Evolutionary conservation across 2,329 filamentous ascomycete species (phyloP).

Genomic region (Colletotrichum tabaci): DNA sequence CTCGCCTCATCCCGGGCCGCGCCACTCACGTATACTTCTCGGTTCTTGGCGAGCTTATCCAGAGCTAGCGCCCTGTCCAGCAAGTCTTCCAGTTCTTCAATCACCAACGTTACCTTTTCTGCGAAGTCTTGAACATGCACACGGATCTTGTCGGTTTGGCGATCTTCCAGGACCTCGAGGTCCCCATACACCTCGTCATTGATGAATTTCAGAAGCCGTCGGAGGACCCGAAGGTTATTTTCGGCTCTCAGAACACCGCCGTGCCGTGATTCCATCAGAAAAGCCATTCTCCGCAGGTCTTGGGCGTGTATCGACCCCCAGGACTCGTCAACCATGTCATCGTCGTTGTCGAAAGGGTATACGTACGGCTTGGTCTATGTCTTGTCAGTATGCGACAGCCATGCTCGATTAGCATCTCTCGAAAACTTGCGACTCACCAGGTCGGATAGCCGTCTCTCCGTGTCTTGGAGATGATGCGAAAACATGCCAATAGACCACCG

Average conservation of each 20-base stretch:
- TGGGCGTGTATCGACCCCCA: conserved; percentile 22
- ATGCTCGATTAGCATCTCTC: not conserved
- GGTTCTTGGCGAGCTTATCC: conserved; percentile 28
- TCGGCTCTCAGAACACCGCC: conserved; percentile 20
- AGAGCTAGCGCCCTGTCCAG: conserved; percentile 24
- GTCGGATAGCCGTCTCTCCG: conserved; percentile 26
- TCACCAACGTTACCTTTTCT: not conserved
- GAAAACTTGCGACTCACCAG: conserved; percentile 15
- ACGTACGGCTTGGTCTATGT: conserved; percentile 18
- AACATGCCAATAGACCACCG: conserved; percentile 24
- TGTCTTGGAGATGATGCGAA: conserved; percentile 27
- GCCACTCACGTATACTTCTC: conserved; percentile 36
- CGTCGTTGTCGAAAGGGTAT: conserved; percentile 20
- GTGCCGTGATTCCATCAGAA: conserved; percentile 29
- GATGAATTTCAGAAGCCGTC: conserved; percentile 23
- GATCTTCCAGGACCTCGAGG: not conserved
- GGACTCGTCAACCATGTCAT: not conserved
- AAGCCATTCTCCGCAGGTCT: conserved; percentile 32
- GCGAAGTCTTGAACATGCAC: conserved; percentile 19
- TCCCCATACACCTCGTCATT: not conserved
- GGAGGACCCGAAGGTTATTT: conserved; percentile 29
- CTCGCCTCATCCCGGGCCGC: not conserved
- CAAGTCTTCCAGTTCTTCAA: conserved; percentile 30
- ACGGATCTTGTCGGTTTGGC: conserved; percentile 6
- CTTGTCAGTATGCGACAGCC: not conserved